These are phyloP conservation scores for Spongispora temasekensis DNA, from an alignment of 1,284 basidiomycete genomes.

Conservation along the genomic window DNA sequence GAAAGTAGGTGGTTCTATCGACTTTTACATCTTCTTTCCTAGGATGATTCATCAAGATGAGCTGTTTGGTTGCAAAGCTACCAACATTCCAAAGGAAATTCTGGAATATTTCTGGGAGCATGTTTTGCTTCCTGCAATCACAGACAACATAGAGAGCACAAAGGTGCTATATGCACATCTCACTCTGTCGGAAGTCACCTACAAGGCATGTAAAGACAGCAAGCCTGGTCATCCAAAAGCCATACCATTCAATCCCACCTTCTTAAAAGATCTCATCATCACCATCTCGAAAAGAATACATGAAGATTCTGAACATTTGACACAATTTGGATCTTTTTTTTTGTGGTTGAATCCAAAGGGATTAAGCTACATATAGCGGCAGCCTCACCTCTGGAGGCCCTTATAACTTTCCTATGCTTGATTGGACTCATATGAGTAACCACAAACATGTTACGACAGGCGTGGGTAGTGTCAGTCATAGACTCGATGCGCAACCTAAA, in stretches of 20 bases:
- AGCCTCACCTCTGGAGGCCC: not conserved
- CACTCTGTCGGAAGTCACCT: constrained; percentile 2
- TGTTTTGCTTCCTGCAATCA: constrained; percentile 14
- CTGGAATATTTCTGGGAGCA: constrained; percentile 8
- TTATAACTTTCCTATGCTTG: not conserved
- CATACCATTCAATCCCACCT: not conserved
- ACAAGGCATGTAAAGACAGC: constrained; percentile 2
- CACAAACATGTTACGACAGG: too few relatives aligned
- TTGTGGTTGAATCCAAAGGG: constrained; percentile 11
- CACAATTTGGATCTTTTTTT: constrained; percentile 18
- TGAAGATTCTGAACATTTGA: not conserved
- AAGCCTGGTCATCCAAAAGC: not conserved
- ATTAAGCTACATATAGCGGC: constrained; percentile 11
- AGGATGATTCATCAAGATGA: constrained; percentile 17
- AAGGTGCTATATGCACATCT: constrained; percentile 2
- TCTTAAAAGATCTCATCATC: not conserved
- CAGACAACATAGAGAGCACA: not conserved
- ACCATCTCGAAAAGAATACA: not conserved
- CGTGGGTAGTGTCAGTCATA: too few relatives aligned
- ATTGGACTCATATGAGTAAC: not conserved
- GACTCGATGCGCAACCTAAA: too few relatives aligned
- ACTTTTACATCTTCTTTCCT: constrained; percentile 15
- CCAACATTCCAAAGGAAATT: constrained; percentile 8
- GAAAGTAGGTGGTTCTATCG: not conserved
- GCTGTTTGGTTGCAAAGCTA: not conserved